Evolutionary conservation across 768 basidiomycete species (phyloP), one percentile per base, ranked within the genome.

Genomic region (Holtermanniella nyarrowii): DNA sequence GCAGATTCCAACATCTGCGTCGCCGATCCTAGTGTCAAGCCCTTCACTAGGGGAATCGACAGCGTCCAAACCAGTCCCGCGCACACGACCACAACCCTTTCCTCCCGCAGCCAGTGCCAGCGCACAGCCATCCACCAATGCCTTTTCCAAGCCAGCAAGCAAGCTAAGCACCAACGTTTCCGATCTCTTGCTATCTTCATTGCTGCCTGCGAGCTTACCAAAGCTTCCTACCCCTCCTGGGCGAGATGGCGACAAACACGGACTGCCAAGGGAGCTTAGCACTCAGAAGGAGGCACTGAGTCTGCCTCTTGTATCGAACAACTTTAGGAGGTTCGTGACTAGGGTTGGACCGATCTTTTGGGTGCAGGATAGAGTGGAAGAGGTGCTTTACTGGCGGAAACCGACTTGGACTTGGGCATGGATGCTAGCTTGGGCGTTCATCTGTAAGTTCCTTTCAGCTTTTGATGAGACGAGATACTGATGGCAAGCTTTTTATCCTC

Each of bases 341-440:
- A 82, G 77, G 58, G 76, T 81, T 3, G 86, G 86, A 0, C 83
- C 85, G 0, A 72, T 89, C 5, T 93, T 91, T 62, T 93, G 88
- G 89, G 57, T 91, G 18, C 86, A 87, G 71, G 89, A 95, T 65
- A 73, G 89, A 1, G 63, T 86, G 13, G 89, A 93, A 68, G 89
- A 91, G 72, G 76, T 89, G 2, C 50, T 91, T 3, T 75, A 85
- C 57, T 91, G 89, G 89, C 82, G 79, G 66, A 77, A 78, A 59
- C 69, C 69, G 42, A 82, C 83, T 0, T 83, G 82, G 83, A 90
- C 89, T 1, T 65, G 73, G 39, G 77, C 79, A 0, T 91, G 85
- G 83, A 82, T 91, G 73, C 76, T 80, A 2, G 76, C 72, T 0
- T 91, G 88, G 69, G 79, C 78, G 0, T 87, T 89, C 58, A 70